These are phyloP conservation scores for Fusarium buxicola DNA, from an alignment of 2,329 filamentous ascomycete genomes.

Conservation along the genomic window DNA sequence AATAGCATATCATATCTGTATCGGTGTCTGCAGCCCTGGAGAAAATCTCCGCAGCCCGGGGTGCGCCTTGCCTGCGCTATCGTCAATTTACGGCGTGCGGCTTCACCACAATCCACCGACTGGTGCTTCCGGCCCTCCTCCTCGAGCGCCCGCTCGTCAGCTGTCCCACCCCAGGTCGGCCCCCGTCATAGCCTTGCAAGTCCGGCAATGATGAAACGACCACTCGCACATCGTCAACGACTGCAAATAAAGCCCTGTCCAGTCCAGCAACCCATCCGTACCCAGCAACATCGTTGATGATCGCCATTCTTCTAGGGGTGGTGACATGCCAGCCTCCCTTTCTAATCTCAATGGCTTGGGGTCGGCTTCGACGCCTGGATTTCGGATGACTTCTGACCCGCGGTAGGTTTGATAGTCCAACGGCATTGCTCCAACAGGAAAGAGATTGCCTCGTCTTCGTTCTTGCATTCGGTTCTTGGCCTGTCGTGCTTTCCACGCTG, in stretches of 20 bases:
- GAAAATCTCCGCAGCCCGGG: constrained; percentile 34
- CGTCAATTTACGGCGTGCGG: constrained; percentile 17
- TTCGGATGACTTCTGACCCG: constrained; percentile 9
- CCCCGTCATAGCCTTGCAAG: constrained; percentile 30
- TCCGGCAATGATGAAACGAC: constrained; percentile 32
- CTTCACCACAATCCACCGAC: constrained; percentile 9
- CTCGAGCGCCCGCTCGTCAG: constrained; percentile 34
- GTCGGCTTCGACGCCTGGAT: constrained; percentile 10
- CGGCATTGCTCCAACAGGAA: constrained; percentile 22
- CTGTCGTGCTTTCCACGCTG: not conserved
- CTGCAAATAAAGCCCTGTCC: constrained; percentile 6
- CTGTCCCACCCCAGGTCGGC: constrained; percentile 16
- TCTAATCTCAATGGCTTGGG: constrained; percentile 29
- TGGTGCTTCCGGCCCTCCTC: constrained; percentile 13
- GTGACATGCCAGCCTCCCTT: constrained; percentile 32
- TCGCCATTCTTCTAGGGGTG: constrained; percentile 18
- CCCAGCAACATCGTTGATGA: constrained; percentile 13
- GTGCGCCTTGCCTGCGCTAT: constrained; percentile 3
- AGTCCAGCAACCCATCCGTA: constrained; percentile 12
- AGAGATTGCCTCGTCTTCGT: constrained; percentile 6
- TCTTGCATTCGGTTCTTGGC: constrained; percentile 6
- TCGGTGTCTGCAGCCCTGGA: constrained; percentile 20
- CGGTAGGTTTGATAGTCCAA: constrained; percentile 10
- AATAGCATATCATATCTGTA: constrained; percentile 26
- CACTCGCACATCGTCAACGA: constrained; percentile 19